These are phyloP conservation scores for Hydnum rufescens DNA, from an alignment of 768 basidiomycete species.

Conservation along the genomic window DNA sequence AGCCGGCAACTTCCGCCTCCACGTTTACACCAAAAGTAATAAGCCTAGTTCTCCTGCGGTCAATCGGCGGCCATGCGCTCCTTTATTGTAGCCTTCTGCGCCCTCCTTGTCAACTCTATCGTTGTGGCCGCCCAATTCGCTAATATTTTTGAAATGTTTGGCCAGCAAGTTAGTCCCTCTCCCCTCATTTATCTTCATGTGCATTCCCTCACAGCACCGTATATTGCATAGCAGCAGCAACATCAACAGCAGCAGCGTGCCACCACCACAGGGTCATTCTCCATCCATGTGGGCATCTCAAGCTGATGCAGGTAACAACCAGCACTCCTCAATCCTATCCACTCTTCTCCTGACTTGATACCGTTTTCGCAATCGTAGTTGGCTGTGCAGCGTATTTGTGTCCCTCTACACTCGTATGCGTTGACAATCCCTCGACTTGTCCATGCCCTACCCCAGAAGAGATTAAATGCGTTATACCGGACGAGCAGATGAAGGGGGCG, in stretches of 20 bases:
- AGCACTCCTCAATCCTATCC: neutral
- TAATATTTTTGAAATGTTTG: neutral
- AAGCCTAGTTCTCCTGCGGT: neutral
- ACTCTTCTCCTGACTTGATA: neutral
- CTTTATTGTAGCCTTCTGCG: neutral
- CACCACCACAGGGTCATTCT: neutral
- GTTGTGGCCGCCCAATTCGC: neutral
- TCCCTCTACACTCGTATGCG: conserved; percentile 9
- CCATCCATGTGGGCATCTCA: neutral
- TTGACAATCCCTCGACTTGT: conserved; percentile 5
- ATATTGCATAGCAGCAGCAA: neutral
- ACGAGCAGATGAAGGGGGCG: conserved; percentile 1
- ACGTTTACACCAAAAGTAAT: neutral
- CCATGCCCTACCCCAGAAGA: conserved; percentile 9
- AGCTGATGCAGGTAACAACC: neutral
- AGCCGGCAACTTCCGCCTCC: neutral
- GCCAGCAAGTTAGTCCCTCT: neutral
- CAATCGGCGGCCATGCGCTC: neutral
- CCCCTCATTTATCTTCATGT: neutral
- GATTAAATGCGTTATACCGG: conserved; percentile 9
- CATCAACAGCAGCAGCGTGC: neutral
- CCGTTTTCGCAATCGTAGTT: neutral
- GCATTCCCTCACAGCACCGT: neutral
- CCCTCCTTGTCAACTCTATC: neutral
- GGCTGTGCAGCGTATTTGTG: conserved; percentile 7